Conservation (phyloP, 306 rosid genomes). For the Begonia masoniana region DNA sequence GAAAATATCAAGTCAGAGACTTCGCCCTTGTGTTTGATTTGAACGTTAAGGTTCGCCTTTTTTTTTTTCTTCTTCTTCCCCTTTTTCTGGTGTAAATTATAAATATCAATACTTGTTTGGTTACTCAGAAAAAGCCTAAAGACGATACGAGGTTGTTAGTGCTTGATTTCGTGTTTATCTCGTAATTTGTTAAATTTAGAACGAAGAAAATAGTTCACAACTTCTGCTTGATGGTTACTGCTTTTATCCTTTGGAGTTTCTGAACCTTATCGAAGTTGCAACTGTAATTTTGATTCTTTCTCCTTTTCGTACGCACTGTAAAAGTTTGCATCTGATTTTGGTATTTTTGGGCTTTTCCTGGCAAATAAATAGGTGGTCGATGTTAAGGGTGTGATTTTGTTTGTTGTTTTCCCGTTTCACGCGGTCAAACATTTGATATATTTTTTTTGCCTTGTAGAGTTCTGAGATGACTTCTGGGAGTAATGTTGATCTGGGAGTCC, state of each 20-base stretch:
- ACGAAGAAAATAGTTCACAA: neutral
- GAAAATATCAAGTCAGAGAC: slow-evolving; percentile 9
- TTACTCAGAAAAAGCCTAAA: neutral
- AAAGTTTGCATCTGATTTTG: too few species aligned
- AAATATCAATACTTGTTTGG: neutral
- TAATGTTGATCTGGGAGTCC: slow-evolving; percentile 21
- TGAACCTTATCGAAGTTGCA: neutral
- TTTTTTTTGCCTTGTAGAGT: neutral
- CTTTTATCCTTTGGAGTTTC: neutral
- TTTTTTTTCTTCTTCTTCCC: too few species aligned
- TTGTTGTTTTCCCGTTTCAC: neutral
- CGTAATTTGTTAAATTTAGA: neutral
- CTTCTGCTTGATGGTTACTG: neutral
- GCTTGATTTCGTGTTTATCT: too few species aligned
- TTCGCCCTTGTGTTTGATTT: slow-evolving; percentile 2
- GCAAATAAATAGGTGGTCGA: too few species aligned
- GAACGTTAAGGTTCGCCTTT: too few species aligned
- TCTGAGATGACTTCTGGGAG: slow-evolving; percentile 55
- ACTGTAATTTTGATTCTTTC: too few species aligned
- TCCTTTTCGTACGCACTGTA: too few species aligned
- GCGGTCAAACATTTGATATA: too few species aligned
- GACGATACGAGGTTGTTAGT: too few species aligned
- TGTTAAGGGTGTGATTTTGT: neutral
- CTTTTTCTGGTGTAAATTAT: too few species aligned
- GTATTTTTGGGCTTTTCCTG: too few species aligned